Conservation (phyloP, 2,329 filamentous ascomycete genomes). For the Tolypocladium tropicale region DNA sequence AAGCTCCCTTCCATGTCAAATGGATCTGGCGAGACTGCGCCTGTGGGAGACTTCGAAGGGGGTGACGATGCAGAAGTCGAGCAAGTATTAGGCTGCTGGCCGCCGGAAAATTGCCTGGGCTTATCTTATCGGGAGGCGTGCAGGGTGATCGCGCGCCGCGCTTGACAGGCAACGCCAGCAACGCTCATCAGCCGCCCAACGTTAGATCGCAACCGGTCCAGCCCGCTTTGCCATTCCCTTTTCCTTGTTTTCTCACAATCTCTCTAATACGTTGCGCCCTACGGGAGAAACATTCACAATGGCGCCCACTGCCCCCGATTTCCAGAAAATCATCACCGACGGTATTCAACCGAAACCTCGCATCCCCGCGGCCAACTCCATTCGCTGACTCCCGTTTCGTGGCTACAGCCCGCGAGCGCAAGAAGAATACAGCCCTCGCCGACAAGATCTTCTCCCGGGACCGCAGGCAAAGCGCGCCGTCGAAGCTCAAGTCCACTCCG, state of each 20-base stretch:
- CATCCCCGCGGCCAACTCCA: not conserved
- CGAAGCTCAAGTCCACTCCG: conserved; percentile 31
- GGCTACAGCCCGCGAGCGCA: conserved; percentile 50
- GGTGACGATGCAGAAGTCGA: not conserved
- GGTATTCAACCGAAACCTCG: conserved; percentile 22
- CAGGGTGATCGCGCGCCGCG: not conserved
- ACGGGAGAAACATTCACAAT: conserved; percentile 21
- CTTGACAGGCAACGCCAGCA: not conserved
- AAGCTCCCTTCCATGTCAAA: conserved; percentile 16
- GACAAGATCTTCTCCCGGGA: conserved; percentile 58
- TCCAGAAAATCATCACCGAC: conserved; percentile 45
- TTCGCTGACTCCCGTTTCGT: not conserved
- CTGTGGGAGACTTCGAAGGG: not conserved
- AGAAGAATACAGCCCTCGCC: conserved; percentile 62
- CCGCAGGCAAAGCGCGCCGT: conserved; percentile 47
- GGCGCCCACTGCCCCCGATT: conserved; percentile 35
- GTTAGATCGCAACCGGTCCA: not conserved
- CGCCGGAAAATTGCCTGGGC: not conserved
- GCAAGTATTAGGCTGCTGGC: not conserved
- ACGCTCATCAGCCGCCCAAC: not conserved
- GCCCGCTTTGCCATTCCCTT: not conserved
- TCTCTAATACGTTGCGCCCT: no score
- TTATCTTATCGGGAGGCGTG: conserved; percentile 6
- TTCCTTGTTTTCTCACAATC: not conserved
- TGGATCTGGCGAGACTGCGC: not conserved